phyloP scores from a whole-genome alignment of 1,284 basidiomycete species.

The Phlebopus sp. region DNA sequence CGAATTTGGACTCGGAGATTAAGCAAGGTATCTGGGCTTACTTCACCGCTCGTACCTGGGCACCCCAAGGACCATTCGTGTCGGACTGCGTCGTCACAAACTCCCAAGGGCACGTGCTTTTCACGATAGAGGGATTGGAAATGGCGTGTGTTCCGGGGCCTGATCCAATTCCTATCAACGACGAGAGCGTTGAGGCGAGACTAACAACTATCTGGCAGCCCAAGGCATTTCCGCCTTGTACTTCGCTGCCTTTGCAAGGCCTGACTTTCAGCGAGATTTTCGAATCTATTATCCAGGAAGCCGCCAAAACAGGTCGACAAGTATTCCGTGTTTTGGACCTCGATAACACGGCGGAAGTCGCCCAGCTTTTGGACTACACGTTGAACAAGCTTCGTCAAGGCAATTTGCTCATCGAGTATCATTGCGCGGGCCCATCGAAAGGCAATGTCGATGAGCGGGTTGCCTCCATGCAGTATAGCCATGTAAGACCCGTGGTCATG shows the following conservation, averaged over 20 bases:
- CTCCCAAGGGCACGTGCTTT: slow-evolving; percentile 8
- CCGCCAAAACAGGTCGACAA: slow-evolving; percentile 2
- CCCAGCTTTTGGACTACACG: background rate
- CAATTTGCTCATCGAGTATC: slow-evolving; percentile 9
- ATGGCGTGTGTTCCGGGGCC: slow-evolving; percentile 9
- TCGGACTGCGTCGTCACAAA: slow-evolving; percentile 11
- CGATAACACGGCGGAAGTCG: background rate
- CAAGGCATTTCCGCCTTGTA: background rate
- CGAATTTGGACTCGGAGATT: slow-evolving; percentile 6
- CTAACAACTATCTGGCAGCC: slow-evolving; percentile 11
- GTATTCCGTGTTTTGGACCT: slow-evolving; percentile 10
- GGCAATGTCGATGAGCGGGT: slow-evolving; percentile 1
- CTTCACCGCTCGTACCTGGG: slow-evolving; percentile 8
- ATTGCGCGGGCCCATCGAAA: slow-evolving; percentile 5
- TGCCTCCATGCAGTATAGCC: slow-evolving; percentile 4
- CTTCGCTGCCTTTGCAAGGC: background rate
- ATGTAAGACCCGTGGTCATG: slow-evolving; percentile 7
- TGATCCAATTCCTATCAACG: slow-evolving; percentile 10
- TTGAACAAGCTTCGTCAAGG: background rate
- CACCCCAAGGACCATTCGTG: slow-evolving; percentile 8
- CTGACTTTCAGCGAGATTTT: slow-evolving; percentile 1
- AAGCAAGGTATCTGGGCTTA: slow-evolving; percentile 8
- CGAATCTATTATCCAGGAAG: slow-evolving; percentile 4
- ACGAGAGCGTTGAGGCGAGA: slow-evolving; percentile 6
- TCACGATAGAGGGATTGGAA: slow-evolving; percentile 13